These are phyloP conservation scores for Leccinum fibrillosum DNA, from an alignment of 768 basidiomycete species.

Conservation along the genomic window DNA sequence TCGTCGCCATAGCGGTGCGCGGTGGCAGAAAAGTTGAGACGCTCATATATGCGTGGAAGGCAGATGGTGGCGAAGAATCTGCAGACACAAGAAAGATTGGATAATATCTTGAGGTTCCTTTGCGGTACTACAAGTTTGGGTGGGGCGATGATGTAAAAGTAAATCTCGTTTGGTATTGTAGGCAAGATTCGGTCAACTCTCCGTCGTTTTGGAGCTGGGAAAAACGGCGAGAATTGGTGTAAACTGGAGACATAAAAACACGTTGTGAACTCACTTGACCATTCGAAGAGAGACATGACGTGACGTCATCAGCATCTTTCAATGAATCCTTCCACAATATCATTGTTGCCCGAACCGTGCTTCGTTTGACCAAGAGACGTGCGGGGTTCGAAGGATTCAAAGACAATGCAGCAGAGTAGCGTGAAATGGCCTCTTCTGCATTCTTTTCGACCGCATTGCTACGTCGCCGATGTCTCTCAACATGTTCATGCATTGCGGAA, in stretches of 20 bases:
- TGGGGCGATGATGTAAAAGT: too few species aligned
- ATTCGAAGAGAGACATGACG: too few species aligned
- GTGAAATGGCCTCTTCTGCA: not conserved
- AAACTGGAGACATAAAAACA: too few species aligned
- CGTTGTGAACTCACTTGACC: too few species aligned
- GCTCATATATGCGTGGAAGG: not conserved
- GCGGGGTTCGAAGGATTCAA: not conserved
- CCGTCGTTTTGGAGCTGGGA: too few species aligned
- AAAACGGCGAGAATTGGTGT: too few species aligned
- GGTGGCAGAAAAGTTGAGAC: not conserved
- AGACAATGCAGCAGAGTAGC: not conserved
- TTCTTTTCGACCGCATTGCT: not conserved
- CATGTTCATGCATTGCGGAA: not conserved
- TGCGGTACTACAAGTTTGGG: too few species aligned
- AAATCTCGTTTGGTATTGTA: too few species aligned
- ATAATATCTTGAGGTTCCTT: too few species aligned
- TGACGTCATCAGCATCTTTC: too few species aligned
- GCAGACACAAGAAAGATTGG: too few species aligned
- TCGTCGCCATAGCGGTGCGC: not conserved
- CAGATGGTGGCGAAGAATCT: not conserved
- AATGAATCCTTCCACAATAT: not conserved
- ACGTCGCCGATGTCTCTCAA: not conserved
- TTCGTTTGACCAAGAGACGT: constrained; percentile 8
- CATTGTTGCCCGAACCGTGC: not conserved
- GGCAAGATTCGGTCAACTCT: too few species aligned